These are phyloP conservation scores for Penicillium salamii DNA, from an alignment of 495 filamentous ascomycete species.

Conservation along the genomic window DNA sequence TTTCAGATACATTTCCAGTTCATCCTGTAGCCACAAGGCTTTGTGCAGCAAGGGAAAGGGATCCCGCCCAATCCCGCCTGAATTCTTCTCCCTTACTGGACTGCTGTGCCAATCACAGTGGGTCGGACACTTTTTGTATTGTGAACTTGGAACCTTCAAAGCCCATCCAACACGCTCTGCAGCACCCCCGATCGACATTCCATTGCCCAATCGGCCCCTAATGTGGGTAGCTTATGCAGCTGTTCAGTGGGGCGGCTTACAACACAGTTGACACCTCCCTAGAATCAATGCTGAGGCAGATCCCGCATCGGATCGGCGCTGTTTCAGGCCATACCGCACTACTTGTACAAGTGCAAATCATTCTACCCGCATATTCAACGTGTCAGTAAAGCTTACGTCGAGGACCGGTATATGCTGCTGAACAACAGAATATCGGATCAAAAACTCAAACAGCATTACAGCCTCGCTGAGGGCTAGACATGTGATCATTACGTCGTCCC, in stretches of 20 bases:
- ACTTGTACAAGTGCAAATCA: not conserved
- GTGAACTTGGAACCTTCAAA: not conserved
- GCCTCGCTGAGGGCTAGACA: not conserved
- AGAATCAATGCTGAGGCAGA: not conserved
- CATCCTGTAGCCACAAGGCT: not conserved
- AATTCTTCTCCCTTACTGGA: not conserved
- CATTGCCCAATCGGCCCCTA: conserved; percentile 3
- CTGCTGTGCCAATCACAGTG: conserved; percentile 1
- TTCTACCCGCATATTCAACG: not conserved
- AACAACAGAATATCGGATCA: too few relatives aligned
- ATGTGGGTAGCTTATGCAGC: not conserved
- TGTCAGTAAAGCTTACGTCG: too few relatives aligned
- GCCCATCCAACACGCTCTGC: conserved; percentile 1
- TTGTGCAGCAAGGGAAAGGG: not conserved
- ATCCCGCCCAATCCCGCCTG: not conserved
- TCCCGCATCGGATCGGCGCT: not conserved
- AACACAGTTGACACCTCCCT: not conserved
- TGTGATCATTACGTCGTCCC: not conserved
- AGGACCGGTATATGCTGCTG: too few relatives aligned
- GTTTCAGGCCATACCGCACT: not conserved
- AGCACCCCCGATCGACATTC: conserved; percentile 15
- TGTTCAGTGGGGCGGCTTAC: not conserved
- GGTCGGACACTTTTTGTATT: not conserved
- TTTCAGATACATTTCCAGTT: not conserved
- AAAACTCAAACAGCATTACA: not conserved